Evolutionary conservation across 2,329 filamentous ascomycete species (phyloP), one percentile per base, ranked within the genome.

Genomic region (Pseudofabraea citricarpa): DNA sequence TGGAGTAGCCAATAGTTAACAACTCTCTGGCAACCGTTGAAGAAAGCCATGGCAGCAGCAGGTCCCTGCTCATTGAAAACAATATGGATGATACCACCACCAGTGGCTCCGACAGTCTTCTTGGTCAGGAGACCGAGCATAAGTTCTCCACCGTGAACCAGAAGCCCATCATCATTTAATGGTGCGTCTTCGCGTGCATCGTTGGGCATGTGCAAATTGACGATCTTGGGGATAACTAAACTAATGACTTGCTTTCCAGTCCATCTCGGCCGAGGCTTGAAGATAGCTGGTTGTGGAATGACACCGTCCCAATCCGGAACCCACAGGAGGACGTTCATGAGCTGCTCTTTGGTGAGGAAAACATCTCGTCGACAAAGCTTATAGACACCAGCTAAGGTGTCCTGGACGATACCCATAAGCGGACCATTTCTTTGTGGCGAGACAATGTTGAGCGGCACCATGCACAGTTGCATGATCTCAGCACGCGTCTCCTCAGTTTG

Each of bases 391-490:
- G 90, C 93, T 46, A 99, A 76, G 19, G 91, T 95, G 66, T 99
- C 93, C 65, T 99, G 93, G 18, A 98, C 93, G 55, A 98, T 97
- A 81, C 94, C 94, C 94, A 99, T 99, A 44, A 98, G 76, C 36
- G 93, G 94, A 45, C 88, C 87, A 67, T 98, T 98, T 61, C 90
- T 84, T 67, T 98, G 93, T 4, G 93, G 93, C 2, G 94, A 98
- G 8, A 98, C 94, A 59, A 99, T 97, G 66, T 98, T 96, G 56
- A 93, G 79, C 1, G 93, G 93, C n/a, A 99, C 93, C 77, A 97
- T 85, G 65, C 91, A 97, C 12, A 99, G 79, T 63, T 97, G 85
- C 65, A 83, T 88, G 56, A 98, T 81, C 66, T 99, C 93, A 36
- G 94, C 90, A 48, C 93, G 86, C 24, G 94, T 94, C 67, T 99